Conservation (phyloP, 139 green algal genomes). For the Coccomyxa sp. region DNA sequence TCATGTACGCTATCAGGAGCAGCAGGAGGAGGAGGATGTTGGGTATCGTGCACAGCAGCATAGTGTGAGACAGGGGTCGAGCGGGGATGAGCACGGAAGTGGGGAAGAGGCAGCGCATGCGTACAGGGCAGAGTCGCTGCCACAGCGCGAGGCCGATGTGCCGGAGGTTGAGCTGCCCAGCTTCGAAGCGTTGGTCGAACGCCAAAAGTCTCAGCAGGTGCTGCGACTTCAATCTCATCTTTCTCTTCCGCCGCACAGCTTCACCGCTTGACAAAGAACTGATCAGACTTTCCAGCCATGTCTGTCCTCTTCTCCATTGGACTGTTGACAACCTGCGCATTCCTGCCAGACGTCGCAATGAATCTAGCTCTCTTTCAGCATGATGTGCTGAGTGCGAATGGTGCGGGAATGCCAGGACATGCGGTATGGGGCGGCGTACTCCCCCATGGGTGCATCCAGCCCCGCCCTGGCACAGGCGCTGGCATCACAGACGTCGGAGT, state of each 20-base stretch:
- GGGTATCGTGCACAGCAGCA: too few relatives aligned
- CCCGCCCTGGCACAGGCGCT: neutral
- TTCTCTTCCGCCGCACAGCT: neutral
- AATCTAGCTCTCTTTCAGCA: neutral
- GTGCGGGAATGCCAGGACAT: neutral
- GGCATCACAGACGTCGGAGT: neutral
- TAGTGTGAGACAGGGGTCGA: too few relatives aligned
- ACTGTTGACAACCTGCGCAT: neutral
- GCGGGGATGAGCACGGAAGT: too few relatives aligned
- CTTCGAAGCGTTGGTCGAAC: too few relatives aligned
- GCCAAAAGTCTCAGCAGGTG: too few relatives aligned
- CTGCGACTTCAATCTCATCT: too few relatives aligned
- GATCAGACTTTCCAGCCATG: neutral
- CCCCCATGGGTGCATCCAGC: neutral
- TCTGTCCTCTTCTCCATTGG: neutral
- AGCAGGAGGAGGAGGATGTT: too few relatives aligned
- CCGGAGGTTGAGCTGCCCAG: too few relatives aligned
- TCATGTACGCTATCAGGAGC: too few relatives aligned
- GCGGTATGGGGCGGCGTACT: neutral
- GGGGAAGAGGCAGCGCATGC: too few relatives aligned
- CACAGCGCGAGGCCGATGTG: too few relatives aligned
- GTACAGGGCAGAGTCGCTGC: too few relatives aligned
- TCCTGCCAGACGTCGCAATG: neutral
- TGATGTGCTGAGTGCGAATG: neutral
- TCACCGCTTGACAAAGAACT: neutral